Evolutionary conservation across 257 asterid species (phyloP).

Genomic region (Plectranthus barbatus): DNA sequence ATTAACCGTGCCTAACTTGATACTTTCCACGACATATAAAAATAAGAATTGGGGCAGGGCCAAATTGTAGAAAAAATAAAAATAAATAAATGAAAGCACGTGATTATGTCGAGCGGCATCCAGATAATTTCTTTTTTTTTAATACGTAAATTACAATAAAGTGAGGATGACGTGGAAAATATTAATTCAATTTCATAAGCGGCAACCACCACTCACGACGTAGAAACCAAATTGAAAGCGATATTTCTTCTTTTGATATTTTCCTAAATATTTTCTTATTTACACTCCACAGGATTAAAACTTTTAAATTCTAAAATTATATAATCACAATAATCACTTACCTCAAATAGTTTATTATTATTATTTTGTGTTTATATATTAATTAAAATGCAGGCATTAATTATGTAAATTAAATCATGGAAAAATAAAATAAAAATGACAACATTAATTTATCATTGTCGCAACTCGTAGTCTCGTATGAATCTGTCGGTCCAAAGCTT

Average conservation of each 20-base stretch:
- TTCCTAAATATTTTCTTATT: background rate
- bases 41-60: too few relatives aligned
- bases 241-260: background rate
- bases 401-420: background rate
- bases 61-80: too few relatives aligned
- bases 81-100: too few relatives aligned
- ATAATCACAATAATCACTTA: background rate
- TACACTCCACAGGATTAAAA: background rate
- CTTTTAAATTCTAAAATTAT: background rate
- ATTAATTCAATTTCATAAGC: background rate
- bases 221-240: slow-evolving; percentile 13
- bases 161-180: slow-evolving; percentile 19
- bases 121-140: too few relatives aligned
- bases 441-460: background rate
- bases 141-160: background rate
- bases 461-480: background rate
- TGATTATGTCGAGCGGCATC: too few relatives aligned
- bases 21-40: too few relatives aligned
- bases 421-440: background rate
- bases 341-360: too few relatives aligned
- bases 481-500: background rate
- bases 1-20: too few relatives aligned
- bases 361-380: too few relatives aligned
- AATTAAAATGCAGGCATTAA: background rate
- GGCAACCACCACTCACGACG: background rate